Base-by-base conservation (phyloP, 106 monocot genomes). In the Vanilla planifolia region DNA sequence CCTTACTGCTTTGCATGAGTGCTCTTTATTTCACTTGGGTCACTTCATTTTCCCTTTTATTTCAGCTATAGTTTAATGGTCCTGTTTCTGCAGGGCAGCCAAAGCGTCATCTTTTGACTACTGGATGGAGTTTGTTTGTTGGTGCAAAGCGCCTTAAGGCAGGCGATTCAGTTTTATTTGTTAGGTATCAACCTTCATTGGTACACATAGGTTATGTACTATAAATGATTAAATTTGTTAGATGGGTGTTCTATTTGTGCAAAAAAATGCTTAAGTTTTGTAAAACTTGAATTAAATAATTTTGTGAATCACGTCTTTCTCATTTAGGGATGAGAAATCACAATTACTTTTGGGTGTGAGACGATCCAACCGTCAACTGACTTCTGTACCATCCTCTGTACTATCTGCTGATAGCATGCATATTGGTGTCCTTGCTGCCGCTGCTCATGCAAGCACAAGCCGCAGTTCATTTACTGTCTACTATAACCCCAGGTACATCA, bases 121-220 rank as follows among this genome's bases (percentile, higher is more conserved):
- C 94, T 69, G 94, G 94, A 29, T 94, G 94, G 89, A 94, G 94
- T 62, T 75, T 82, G n/a, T 91, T 98, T 62, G 91, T 98, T 29
- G 88, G 91, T 44, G 74, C 84, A 40, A 98, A 98, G 63, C 73
- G 79, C 24, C 87, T 98, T 55, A 91, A 82, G 67, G 81, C 91
- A 68, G 96, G 96, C 39, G 91, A 98, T 73, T 91, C 96, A 43
- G 79, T 98, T 22, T 77, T 98, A 46, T 98, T 98, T 60, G 82
- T 98, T 43, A 84, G 96, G 96, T 91, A 72, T n/a, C n/a, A n/a
- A n/a, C n/a, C 51, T n/a, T n/a, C n/a, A n/a, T n/a, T n/a, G n/a
- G n/a, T n/a, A n/a, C n/a, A n/a, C n/a, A n/a, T n/a, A n/a, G n/a
- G n/a, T n/a, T n/a, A n/a, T n/a, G n/a, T n/a, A n/a, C n/a, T n/a